Evolutionary conservation across 345 rosid genomes (phyloP).

Genomic region (Trapa incisa): DNA sequence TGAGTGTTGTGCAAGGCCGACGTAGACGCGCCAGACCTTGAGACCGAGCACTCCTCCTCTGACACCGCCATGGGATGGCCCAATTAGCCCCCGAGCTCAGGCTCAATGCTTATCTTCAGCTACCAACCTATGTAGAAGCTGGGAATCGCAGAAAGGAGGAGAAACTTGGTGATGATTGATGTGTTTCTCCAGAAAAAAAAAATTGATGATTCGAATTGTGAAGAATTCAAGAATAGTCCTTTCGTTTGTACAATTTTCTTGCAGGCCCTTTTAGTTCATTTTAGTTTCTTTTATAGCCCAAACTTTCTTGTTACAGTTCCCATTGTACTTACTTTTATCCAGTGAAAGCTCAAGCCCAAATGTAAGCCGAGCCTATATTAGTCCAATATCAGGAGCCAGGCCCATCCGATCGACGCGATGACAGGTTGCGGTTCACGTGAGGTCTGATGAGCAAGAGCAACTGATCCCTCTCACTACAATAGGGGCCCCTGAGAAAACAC

Average conservation of each 20-base stretch:
- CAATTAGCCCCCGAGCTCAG: conserved; percentile 12
- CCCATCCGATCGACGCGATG: too few relatives aligned
- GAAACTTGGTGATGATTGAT: background rate
- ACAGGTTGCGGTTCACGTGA: too few relatives aligned
- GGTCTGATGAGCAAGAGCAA: too few relatives aligned
- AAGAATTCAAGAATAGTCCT: background rate
- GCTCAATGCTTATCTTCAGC: background rate
- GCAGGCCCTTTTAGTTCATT: background rate
- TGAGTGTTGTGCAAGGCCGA: conserved; percentile 38
- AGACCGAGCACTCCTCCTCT: conserved; percentile 80
- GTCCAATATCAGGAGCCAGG: too few relatives aligned
- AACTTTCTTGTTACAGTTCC: too few relatives aligned
- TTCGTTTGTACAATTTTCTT: background rate
- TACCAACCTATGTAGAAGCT: background rate
- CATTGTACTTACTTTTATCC: too few relatives aligned
- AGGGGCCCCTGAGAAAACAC: background rate
- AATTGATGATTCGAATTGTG: background rate
- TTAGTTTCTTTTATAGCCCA: background rate
- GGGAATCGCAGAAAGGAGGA: background rate
- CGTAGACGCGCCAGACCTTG: conserved; percentile 52
- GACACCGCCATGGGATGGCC: conserved; percentile 59
- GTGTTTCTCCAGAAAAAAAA: background rate
- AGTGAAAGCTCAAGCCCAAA: too few relatives aligned
- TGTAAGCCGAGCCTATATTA: too few relatives aligned
- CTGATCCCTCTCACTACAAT: background rate